Base-by-base conservation (phyloP, 345 rosid species). In the Acer yangbiense region DNA sequence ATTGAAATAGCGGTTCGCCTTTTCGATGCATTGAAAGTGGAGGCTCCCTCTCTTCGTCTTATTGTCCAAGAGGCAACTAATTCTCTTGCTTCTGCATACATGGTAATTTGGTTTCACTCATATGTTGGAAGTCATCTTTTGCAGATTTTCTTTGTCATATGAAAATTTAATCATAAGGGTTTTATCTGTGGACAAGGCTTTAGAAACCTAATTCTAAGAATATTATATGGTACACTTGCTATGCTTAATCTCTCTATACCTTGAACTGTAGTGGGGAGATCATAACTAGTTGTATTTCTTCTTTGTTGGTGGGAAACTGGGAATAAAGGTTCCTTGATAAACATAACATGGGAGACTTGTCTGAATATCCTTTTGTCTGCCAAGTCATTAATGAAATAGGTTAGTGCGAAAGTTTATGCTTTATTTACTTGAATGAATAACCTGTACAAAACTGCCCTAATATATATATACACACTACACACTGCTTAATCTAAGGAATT, bases 1-100 rank as follows among this genome's bases (percentile, higher is more conserved):
- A 87, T 88, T 83, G 97, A 95, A 82, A 88, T 95, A 96, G 97
- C 92, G 66, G 87, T 86, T 80, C 96, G 94, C 48, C 96, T 93
- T 85, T 95, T 95, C 83, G 87, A 88, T 80, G 94, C 99, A 69
- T 72, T 95, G 86, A 93, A 93, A 89, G 77, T 77, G 77, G 97
- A 95, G 85, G 73, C 88, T 14, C 91, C 84, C 58, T 88, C 92
- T 79, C 89, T 93, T 82, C 94, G 96, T 73, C 84, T 87, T 65
- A 82, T 88, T 60, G 87, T 95, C 72, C 98, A 93, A 86, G 99
- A 95, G 79, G 93, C 99, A 73, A 83, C 94, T 48, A 82, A 81
- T 83, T 87, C 96, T 63, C 93, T 95, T 83, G 93, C 92, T 80
- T 81, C 85, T 85, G 99, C 97, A 4, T 95, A 93, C 85, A 92